Evolutionary conservation across 441 rosid species (phyloP).

Genomic region (Pelargonium fulgidum): DNA sequence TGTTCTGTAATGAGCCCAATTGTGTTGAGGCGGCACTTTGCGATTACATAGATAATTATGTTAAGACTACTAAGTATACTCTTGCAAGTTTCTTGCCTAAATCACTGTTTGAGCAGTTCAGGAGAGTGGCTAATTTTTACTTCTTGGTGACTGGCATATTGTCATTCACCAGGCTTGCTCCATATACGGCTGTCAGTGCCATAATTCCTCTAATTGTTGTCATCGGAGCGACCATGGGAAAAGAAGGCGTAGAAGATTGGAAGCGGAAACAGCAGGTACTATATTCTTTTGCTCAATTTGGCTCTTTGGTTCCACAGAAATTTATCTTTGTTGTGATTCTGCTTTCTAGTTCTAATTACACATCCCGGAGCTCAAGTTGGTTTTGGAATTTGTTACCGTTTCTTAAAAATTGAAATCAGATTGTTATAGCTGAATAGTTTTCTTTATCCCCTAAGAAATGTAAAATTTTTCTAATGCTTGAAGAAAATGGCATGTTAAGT

Average conservation of each 20-base stretch:
- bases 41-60: slow-evolving; percentile 45
- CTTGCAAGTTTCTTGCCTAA: slow-evolving; percentile 55
- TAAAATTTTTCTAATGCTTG: background rate
- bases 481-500: background rate
- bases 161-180: slow-evolving; percentile 50
- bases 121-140: slow-evolving; percentile 71
- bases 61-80: slow-evolving; percentile 58
- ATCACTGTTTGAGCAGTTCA: slow-evolving; percentile 69
- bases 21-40: slow-evolving; percentile 38
- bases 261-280: slow-evolving; percentile 55
- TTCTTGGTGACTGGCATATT: slow-evolving; percentile 54
- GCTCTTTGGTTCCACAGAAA: no score
- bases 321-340: background rate
- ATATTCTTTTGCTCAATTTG: background rate
- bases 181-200: slow-evolving; percentile 47
- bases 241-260: slow-evolving; percentile 74
- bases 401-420: background rate
- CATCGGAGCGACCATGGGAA: slow-evolving; percentile 57
- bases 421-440: background rate
- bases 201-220: slow-evolving; percentile 51
- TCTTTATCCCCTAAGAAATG: background rate
- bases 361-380: background rate
- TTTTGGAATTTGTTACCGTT: background rate
- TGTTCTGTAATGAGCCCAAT: slow-evolving; percentile 50
- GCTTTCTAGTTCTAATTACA: slow-evolving; percentile 1